Base-by-base conservation (phyloP, 352 stramenopile genomes). In the Nothophytophthora sp. region DNA sequence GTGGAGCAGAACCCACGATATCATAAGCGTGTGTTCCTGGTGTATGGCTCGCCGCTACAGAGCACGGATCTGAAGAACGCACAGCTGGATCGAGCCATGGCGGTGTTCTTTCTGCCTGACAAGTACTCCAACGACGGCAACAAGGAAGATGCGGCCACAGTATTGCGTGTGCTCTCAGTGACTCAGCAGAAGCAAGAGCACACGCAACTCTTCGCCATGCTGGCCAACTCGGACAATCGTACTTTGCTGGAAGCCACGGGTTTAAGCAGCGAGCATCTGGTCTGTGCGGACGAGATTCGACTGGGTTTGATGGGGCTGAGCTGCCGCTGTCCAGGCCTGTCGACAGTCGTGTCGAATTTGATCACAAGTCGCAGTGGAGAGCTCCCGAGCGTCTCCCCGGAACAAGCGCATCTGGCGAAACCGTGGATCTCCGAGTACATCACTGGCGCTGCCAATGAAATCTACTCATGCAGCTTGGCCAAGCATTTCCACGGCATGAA, bases 281-380 rank as follows among this genome's bases (percentile, higher is more conserved):
- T 95, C 13, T 95, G 85, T 56, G 76, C 79, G 0, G 82, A 95
- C 29, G 76, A 90, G 37, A 70, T 93, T n/a, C 75, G 83, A 0
- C 63, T 93, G 5, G 85, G 85, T 2, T 67, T 95, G 19, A 92
- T 95, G 85, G 85, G 82, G 9, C 70, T 95, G 1, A 95, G 83
- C 42, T 95, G 85, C 40, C 70, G 85, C 5, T 95, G 85, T 15
- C 81, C 77, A 0, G 85, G 85, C 0, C 62, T 95, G 3, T 95
- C 83, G 19, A 95, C 85, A 7, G 67, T 95, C 0, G 71, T 95
- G 10, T 92, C 85, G 2, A 95, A 95, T 41, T 57, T 95, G 22
- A 88, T 95, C 27, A 88, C 79, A 2, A 91, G 82, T 64, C 70
- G 81, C 10, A 89, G 75, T 16, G 67, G 65, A 0, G 76, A 80